These are phyloP conservation scores for Euphrasia arctica DNA, from an alignment of 305 asterid species.

Conservation along the genomic window DNA sequence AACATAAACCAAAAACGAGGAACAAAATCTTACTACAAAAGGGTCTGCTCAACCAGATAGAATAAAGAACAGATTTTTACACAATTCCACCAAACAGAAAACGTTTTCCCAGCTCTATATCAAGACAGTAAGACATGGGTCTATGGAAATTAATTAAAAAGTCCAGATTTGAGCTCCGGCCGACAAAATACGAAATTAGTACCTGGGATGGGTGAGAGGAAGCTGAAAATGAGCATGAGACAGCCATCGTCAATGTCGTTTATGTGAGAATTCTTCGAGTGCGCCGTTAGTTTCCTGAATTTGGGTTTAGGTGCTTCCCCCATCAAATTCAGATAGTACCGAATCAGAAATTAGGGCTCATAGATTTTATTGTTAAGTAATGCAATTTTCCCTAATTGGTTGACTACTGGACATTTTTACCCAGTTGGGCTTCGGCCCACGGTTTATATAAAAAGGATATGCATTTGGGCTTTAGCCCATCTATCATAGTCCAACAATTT, in stretches of 20 bases:
- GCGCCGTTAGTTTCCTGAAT: constrained; percentile 34
- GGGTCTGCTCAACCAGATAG: constrained; percentile 4
- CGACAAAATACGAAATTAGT: not conserved
- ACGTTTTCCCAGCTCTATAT: not conserved
- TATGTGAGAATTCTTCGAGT: constrained; percentile 30
- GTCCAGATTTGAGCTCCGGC: constrained; percentile 9
- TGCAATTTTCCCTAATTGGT: not conserved
- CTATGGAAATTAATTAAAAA: constrained; percentile 11
- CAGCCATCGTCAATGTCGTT: constrained; percentile 88
- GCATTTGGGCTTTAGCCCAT: no score
- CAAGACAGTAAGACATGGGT: constrained; percentile 1
- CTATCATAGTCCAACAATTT: no score
- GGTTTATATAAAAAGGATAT: no score
- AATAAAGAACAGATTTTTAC: constrained; percentile 9
- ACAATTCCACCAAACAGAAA: constrained; percentile 14
- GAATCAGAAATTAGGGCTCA: constrained; percentile 23
- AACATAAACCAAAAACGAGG: not conserved
- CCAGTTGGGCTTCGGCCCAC: no score
- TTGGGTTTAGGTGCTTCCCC: constrained; percentile 29
- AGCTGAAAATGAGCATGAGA: constrained; percentile 83
- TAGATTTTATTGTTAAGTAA: no score
- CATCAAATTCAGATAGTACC: constrained; percentile 30
- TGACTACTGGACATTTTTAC: no score
- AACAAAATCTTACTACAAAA: constrained; percentile 1
- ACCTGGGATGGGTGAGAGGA: constrained; percentile 92